Conservation (phyloP, 169 alveolate genomes). For the Perkinsus marinus region DNA sequence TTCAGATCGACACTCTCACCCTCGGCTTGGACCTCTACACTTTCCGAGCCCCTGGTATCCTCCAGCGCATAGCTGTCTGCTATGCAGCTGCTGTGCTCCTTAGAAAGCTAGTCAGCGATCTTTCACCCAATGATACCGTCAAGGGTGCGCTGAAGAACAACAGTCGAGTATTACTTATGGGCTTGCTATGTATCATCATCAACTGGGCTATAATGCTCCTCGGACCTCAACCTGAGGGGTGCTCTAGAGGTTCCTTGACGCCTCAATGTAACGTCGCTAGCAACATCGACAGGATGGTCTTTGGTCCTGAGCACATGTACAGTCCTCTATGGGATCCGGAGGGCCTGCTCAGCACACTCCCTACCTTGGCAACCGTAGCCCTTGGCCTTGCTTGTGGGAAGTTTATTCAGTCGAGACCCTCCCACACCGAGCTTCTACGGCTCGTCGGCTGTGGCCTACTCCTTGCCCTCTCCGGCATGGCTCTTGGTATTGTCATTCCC, state of each 20-base stretch:
- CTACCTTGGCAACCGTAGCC: neutral
- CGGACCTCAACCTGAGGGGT: neutral
- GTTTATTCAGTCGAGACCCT: neutral
- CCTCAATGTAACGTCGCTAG: neutral
- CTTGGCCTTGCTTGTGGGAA: neutral
- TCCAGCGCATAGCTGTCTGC: neutral
- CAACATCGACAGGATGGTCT: neutral
- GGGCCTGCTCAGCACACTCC: neutral
- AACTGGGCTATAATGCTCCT: neutral
- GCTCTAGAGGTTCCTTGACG: neutral
- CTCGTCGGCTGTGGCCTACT: neutral
- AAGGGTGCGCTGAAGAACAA: neutral
- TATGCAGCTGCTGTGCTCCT: neutral
- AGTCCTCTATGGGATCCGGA: neutral
- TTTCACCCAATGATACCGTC: neutral
- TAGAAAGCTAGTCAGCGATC: neutral
- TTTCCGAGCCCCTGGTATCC: neutral
- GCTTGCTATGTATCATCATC: neutral
- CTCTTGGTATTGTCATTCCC: neutral
- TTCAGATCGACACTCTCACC: neutral
- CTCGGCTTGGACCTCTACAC: neutral
- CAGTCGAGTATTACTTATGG: neutral
- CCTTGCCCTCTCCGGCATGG: neutral
- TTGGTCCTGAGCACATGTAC: neutral
- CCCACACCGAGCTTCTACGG: neutral